A percentile compares a stretch with the other conserved stretches of the same genome.
These are phyloP conservation scores for Hirschioporus abietinus DNA, from an alignment of 768 basidiomycete genomes.

Conservation along the genomic window DNA sequence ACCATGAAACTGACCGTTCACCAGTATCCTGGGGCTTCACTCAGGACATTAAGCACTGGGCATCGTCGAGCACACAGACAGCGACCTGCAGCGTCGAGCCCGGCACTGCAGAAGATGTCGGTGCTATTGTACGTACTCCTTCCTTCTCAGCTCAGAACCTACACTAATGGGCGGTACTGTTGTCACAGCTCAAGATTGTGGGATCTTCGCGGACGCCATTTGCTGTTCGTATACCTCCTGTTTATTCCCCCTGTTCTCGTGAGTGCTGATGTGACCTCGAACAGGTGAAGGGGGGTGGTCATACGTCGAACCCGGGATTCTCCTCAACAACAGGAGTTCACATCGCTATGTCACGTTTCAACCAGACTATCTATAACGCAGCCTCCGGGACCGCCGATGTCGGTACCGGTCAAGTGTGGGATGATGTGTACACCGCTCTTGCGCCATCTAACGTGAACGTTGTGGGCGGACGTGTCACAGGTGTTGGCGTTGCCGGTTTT, in stretches of 20 bases:
- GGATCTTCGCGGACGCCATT: slow-evolving; percentile 14
- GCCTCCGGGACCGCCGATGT: slow-evolving; percentile 12
- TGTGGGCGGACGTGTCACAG: slow-evolving; percentile 17
- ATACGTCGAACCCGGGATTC: slow-evolving; percentile 48
- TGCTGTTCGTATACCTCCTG: slow-evolving; percentile 11
- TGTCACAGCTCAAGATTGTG: slow-evolving; percentile 12
- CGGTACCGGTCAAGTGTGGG: slow-evolving; percentile 18
- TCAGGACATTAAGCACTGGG: slow-evolving; percentile 12
- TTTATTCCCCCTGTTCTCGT: not conserved
- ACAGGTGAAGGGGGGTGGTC: slow-evolving; percentile 62
- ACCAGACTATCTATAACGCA: slow-evolving; percentile 17
- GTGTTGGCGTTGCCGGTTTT: slow-evolving; percentile 20
- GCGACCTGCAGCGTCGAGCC: slow-evolving; percentile 19
- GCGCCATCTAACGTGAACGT: slow-evolving; percentile 14
- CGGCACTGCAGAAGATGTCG: slow-evolving; percentile 15
- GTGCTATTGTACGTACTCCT: slow-evolving; percentile 11
- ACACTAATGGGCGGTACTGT: not conserved
- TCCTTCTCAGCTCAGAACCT: not conserved
- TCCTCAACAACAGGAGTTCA: slow-evolving; percentile 58
- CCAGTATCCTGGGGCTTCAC: slow-evolving; percentile 10
- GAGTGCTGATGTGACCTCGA: not conserved
- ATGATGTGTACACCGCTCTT: slow-evolving; percentile 17
- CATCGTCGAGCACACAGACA: slow-evolving; percentile 8
- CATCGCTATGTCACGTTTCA: slow-evolving; percentile 49
- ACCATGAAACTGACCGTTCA: not conserved